phyloP scores from a whole-genome alignment of 768 basidiomycete genomes.

The Tricholoma matsutake region DNA sequence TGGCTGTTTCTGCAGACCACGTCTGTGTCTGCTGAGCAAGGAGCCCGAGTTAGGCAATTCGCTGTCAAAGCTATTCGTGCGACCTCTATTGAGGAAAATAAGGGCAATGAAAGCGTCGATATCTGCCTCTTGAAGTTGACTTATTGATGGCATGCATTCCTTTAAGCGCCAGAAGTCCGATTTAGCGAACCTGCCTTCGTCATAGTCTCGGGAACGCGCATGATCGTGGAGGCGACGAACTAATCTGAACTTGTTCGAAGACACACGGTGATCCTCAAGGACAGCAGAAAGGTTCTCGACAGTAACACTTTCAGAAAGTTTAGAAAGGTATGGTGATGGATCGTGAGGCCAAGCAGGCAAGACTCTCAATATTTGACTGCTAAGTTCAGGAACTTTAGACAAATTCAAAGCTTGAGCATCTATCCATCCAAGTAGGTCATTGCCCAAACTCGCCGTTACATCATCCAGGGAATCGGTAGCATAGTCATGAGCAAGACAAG shows the following conservation, averaged over 20 bases:
- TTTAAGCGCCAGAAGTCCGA: conserved; percentile 85
- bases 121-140: conserved; percentile 61
- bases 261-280: conserved; percentile 56
- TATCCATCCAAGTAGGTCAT: conserved; percentile 59
- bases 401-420: conserved; percentile 51
- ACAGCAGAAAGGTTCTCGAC: conserved; percentile 47
- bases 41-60: conserved; percentile 44
- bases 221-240: conserved; percentile 61
- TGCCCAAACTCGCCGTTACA: conserved; percentile 33
- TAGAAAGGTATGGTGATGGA: conserved; percentile 44
- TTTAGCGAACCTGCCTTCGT: conserved; percentile 45
- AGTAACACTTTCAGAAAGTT: conserved; percentile 44
- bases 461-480: conserved; percentile 29
- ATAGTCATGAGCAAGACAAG: conserved; percentile 57
- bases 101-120: conserved; percentile 70
- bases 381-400: conserved; percentile 33
- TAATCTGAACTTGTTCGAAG: conserved; percentile 74
- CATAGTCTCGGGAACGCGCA: conserved; percentile 35
- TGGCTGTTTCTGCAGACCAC: conserved; percentile 19
- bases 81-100: conserved; percentile 55
- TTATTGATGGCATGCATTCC: conserved; percentile 59
- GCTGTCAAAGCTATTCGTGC: conserved; percentile 57
- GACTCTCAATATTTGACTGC: conserved; percentile 47
- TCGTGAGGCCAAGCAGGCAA: conserved; percentile 76
- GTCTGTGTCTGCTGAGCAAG: conserved; percentile 38